Conservation (phyloP, 1,139 yeast genomes). For the Candida mesenterica region DNA sequence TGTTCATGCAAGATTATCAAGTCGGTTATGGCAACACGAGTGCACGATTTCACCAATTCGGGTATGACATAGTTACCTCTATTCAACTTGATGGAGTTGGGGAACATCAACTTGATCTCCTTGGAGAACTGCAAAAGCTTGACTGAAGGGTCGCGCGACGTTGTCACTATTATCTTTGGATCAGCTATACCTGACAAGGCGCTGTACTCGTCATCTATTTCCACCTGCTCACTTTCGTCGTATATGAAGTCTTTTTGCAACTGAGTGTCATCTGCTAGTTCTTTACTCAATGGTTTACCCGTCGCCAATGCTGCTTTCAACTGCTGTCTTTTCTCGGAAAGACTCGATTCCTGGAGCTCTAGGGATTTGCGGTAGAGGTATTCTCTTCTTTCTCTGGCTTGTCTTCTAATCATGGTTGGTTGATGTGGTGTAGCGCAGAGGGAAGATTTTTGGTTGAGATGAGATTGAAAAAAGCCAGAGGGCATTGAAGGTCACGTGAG, state of each 20-base stretch:
- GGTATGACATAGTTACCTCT: slow-evolving; percentile 92
- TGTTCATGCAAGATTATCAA: slow-evolving; percentile 88
- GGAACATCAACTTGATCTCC: slow-evolving; percentile 85
- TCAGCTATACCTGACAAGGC: slow-evolving; percentile 85
- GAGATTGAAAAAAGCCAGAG: slow-evolving; percentile 12
- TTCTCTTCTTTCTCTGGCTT: slow-evolving; percentile 94
- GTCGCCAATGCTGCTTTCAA: slow-evolving; percentile 85
- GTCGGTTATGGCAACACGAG: slow-evolving; percentile 69
- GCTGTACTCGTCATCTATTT: slow-evolving; percentile 85
- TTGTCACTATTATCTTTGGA: slow-evolving; percentile 91
- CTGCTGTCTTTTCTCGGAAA: slow-evolving; percentile 82
- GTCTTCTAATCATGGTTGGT: slow-evolving; percentile 66
- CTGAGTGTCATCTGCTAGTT: slow-evolving; percentile 80
- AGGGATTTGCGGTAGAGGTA: slow-evolving; percentile 85
- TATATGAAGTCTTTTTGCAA: slow-evolving; percentile 79
- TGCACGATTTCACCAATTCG: slow-evolving; percentile 80
- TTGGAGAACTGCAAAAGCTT: slow-evolving; percentile 87
- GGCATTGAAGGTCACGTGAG: too few species aligned
- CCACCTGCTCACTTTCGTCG: slow-evolving; percentile 71
- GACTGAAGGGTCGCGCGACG: slow-evolving; percentile 88
- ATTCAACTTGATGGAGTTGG: slow-evolving; percentile 83
- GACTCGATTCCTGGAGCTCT: slow-evolving; percentile 84
- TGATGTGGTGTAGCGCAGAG: background rate
- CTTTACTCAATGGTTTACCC: slow-evolving; percentile 88
- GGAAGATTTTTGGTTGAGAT: too few species aligned